Base-by-base conservation (phyloP, 1,284 basidiomycete genomes). In the Flammula alnicola region DNA sequence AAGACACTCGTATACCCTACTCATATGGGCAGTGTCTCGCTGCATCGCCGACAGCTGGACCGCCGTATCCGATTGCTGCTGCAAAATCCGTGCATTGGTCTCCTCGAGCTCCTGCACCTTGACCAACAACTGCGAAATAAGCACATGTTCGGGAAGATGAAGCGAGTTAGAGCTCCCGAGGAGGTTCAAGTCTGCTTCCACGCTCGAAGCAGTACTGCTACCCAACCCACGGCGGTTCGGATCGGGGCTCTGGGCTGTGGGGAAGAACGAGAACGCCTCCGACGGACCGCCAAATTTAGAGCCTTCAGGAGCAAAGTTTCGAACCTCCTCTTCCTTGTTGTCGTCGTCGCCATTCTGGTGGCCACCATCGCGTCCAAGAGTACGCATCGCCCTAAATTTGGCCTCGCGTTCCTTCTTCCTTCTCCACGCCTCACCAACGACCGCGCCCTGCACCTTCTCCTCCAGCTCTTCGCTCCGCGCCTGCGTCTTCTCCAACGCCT, bases 101-200 rank as follows among this genome's bases (percentile, higher is more conserved):
- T 86, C 75, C 62, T 93, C 87, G 0, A 94, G 74, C 63, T 94
- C 91, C 22, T 79, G 74, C 43, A 94, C 87, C 69, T 93, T 93
- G n/a, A 71, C 61, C 25, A 93, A 67, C 3, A 94, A 78, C 63
- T 91, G 85, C 1, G 81, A 73, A 11, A 93, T 78, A 44, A 93
- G 72, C 10, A 77, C 76, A 22, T 79, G 77, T 58, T 89, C 67
- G 11, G 63, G 65, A 40, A 61, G 59, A 23, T 59, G 58, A 76
- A 30, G 44, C 30, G 57, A 44, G 12, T 19, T 19, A 8, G 33
- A 5, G 19, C 37, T n/a, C n/a, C n/a, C n/a, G n/a, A n/a, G n/a
- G n/a, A n/a, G n/a, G n/a, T n/a, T n/a, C n/a, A n/a, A n/a, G n/a
- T n/a, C n/a, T n/a, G n/a, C n/a, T n/a, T n/a, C n/a, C n/a, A n/a